Base-by-base conservation (phyloP, 2,329 filamentous ascomycete genomes). In the Scedosporium dehoogii region DNA sequence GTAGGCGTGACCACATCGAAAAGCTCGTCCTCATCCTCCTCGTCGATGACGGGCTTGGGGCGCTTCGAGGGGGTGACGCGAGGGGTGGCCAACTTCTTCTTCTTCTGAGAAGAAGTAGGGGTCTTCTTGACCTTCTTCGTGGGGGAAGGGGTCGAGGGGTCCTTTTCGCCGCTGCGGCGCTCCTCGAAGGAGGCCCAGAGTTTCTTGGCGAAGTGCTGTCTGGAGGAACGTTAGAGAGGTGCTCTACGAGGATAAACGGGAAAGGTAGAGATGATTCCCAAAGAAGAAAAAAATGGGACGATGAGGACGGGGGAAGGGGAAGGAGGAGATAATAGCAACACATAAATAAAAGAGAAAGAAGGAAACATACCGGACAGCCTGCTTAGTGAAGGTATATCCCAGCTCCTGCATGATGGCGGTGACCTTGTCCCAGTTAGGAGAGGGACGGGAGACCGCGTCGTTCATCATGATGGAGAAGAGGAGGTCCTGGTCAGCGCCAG, bases 351-450 rank as follows among this genome's bases (percentile, higher is more conserved):
- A 62, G 21, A 33, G 60, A 64, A 58, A 59, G 16, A 63, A 68
- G 76, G 74, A 70, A 42, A 79, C 73, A 60, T 78, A 78, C 29
- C 69, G 70, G 29, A 74, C 69, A 3, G 73, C 73, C 60, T 78
- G 79, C 0, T 66, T 66, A 62, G 46, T 56, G 29, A 61, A 61
- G n/a, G 6, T 21, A n/a, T 80, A 78, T 9, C 76, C 77, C 62
- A 72, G 71, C 5, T 65, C 68, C 0, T 69, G 66, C 46, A 81
- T 69, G 4, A 77, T 68, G 0, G 67, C 67, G 67, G 78, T 71
- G 6, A 80, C 69, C n/a, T 72, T 70, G 23, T 67, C 53, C 66
- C 73, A 75, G 10, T 76, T 67, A 0, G 65, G 46, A 2, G 65
- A 69, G 2, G 76, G 72, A 44, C 71, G 73, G 61, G n/a, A 46